Conservation (phyloP, 495 filamentous ascomycete species). For the Talaromyces borbonicus region DNA sequence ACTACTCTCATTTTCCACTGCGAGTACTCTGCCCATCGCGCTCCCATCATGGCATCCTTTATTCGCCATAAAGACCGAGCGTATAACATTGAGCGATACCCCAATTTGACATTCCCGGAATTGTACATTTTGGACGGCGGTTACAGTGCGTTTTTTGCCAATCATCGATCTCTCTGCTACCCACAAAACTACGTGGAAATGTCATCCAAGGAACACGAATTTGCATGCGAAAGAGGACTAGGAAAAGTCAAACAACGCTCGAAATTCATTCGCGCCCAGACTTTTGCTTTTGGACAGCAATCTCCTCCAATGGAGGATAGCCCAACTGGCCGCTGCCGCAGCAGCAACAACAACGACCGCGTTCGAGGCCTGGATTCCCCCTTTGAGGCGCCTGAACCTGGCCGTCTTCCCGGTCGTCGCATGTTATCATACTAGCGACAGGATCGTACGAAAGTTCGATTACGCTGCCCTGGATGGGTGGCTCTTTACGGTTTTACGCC, state of each 20-base stretch:
- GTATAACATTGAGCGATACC: constrained; percentile 73
- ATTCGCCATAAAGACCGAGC: constrained; percentile 80
- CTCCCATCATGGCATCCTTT: constrained; percentile 74
- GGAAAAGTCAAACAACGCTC: constrained; percentile 74
- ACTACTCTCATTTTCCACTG: constrained; percentile 90
- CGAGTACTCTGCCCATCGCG: constrained; percentile 95
- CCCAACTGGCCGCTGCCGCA: constrained; percentile 57
- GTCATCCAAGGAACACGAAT: constrained; percentile 77
- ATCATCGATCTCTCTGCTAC: constrained; percentile 69
- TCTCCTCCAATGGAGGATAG: constrained; percentile 63
- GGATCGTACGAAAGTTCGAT: background rate
- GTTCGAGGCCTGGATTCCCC: constrained; percentile 35
- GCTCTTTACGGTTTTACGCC: constrained; percentile 3
- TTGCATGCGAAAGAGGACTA: constrained; percentile 88
- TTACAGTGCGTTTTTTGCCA: constrained; percentile 82
- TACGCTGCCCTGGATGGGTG: background rate
- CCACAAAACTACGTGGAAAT: constrained; percentile 96
- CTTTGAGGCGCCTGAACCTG: constrained; percentile 43
- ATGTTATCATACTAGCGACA: constrained; percentile 57
- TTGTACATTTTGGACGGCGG: constrained; percentile 95
- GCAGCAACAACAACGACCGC: constrained; percentile 20
- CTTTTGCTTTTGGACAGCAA: constrained; percentile 80
- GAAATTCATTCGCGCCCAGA: constrained; percentile 80
- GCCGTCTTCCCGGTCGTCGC: constrained; percentile 51
- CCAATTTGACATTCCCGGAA: constrained; percentile 82